Conservation (phyloP, 495 filamentous ascomycete species). For the Penicillium taxi region DNA sequence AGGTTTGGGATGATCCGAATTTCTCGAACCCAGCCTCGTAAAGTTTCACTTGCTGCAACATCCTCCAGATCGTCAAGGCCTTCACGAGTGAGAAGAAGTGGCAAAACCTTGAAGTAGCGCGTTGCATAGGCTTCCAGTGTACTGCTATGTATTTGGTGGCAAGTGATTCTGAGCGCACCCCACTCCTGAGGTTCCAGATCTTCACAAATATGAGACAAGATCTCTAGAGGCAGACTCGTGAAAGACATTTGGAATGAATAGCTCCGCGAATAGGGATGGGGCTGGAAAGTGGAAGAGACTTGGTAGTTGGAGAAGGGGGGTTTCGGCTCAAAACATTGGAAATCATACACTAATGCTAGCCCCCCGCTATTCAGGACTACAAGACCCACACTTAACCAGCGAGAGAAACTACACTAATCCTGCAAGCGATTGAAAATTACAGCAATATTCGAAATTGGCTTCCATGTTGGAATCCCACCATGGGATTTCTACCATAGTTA, state of each 20-base stretch:
- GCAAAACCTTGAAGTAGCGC: slow-evolving; percentile 2
- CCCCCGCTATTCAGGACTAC: too few relatives aligned
- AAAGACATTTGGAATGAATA: slow-evolving; percentile 3
- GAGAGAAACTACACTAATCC: too few relatives aligned
- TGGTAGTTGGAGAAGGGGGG: too few relatives aligned
- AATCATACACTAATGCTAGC: too few relatives aligned
- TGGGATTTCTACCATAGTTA: too few relatives aligned
- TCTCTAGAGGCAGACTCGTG: slow-evolving; percentile 2
- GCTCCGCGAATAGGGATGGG: too few relatives aligned
- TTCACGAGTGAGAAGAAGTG: slow-evolving; percentile 5
- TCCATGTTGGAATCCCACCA: too few relatives aligned
- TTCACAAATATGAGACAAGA: slow-evolving; percentile 3
- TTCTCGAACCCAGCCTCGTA: slow-evolving; percentile 1
- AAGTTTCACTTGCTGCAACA: slow-evolving; percentile 1
- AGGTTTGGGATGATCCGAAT: slow-evolving; percentile 3
- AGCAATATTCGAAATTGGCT: too few relatives aligned
- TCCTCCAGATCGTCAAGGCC: slow-evolving; percentile 1
- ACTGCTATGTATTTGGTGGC: slow-evolving; percentile 1
- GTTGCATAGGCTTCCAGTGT: slow-evolving; percentile 5
- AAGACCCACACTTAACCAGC: too few relatives aligned
- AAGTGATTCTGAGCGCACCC: slow-evolving; percentile 4
- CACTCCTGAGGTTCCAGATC: slow-evolving; percentile 4
- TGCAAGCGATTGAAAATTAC: too few relatives aligned
- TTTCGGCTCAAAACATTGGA: too few relatives aligned
- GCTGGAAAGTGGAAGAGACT: too few relatives aligned